Evolutionary conservation across 441 rosid genomes (phyloP), one percentile per base, ranked within the genome.

Genomic region (Gossypium davidsonii): DNA sequence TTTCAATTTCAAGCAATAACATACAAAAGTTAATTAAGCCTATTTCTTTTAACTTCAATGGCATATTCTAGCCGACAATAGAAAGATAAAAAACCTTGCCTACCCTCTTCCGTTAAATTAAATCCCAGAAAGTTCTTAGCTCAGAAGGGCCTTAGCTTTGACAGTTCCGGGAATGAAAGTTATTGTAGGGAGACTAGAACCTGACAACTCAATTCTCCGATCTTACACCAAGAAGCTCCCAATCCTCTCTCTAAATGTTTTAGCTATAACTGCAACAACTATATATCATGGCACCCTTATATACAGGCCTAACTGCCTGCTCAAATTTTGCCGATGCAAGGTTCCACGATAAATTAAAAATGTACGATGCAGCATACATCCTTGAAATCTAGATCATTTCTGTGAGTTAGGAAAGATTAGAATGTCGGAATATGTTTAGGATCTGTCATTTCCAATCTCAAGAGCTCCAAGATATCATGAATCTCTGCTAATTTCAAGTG

Each of bases 401-500:
- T 4, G 18, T 4, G 4, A 5, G 62, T 60, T 15, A 42, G 52
- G 74, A 44, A 46, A 55, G 37, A 48, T 37, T 6, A 31, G 34
- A 42, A 7, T 25, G 14, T 67, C 37, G 6, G 62, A 20, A 53
- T 18, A 18, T 20, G 10, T 18, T 57, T 21, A 57, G 17, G 15
- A 12, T 57, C 42, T 65, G 58, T 57, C 85, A 87, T 83, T 75
- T 84, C 89, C 34, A 23, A 59, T 71, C 77, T 83, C 44, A 86
- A 58, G 57, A 86, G 82, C 76, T 83, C 83, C 64, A 85, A 70
- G 21, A 84, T 71, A 53, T 44, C 77, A 21, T 65, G 71, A 70
- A 86, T 77, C 74, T 86, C 85, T 66, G 78, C 49, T 14, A 79
- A 81, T n/a, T 74, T 66, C 58, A 67, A 53, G 71, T 81, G 83